Percentiles rank a stretch among this genome's conserved stretches.
Conservation (phyloP, 257 asterid species). For the Solanum habrochaites region DNA sequence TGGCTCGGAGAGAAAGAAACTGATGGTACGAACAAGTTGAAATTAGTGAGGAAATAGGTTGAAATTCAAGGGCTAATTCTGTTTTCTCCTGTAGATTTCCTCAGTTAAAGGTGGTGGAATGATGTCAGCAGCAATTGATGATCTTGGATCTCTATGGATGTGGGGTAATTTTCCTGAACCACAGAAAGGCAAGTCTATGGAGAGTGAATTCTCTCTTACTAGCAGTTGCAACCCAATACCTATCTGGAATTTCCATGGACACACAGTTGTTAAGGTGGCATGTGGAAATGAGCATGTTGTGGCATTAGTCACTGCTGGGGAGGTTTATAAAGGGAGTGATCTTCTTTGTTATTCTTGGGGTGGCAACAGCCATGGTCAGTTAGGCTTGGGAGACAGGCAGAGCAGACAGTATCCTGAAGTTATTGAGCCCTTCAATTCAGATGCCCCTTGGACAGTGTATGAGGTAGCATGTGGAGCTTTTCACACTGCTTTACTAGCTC, state of each 20-base stretch:
- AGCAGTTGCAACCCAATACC: slow-evolving; percentile 52
- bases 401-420: slow-evolving; percentile 49
- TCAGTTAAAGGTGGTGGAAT: slow-evolving; percentile 80
- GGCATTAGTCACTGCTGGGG: slow-evolving; percentile 66
- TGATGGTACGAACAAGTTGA: slow-evolving; percentile 39
- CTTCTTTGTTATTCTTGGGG: slow-evolving; percentile 89
- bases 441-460: slow-evolving; percentile 58
- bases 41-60: not conserved
- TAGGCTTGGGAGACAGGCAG: slow-evolving; percentile 76
- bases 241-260: slow-evolving; percentile 72
- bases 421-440: slow-evolving; percentile 34
- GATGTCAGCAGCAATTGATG: slow-evolving; percentile 85
- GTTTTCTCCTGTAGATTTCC: slow-evolving; percentile 41
- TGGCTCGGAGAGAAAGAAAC: slow-evolving; percentile 19
- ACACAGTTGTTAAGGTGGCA: slow-evolving; percentile 75
- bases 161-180: slow-evolving; percentile 83
- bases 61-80: not conserved
- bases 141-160: slow-evolving; percentile 68
- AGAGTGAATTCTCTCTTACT: slow-evolving; percentile 29
- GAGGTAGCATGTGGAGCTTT: slow-evolving; percentile 79
- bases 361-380: slow-evolving; percentile 67
- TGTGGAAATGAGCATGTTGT: slow-evolving; percentile 88
- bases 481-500: slow-evolving; percentile 68
- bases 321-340: slow-evolving; percentile 43
- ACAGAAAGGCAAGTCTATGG: slow-evolving; percentile 19